These are phyloP conservation scores for Yamagishiella unicocca DNA, from an alignment of 139 green algal genomes.

Conservation along the genomic window DNA sequence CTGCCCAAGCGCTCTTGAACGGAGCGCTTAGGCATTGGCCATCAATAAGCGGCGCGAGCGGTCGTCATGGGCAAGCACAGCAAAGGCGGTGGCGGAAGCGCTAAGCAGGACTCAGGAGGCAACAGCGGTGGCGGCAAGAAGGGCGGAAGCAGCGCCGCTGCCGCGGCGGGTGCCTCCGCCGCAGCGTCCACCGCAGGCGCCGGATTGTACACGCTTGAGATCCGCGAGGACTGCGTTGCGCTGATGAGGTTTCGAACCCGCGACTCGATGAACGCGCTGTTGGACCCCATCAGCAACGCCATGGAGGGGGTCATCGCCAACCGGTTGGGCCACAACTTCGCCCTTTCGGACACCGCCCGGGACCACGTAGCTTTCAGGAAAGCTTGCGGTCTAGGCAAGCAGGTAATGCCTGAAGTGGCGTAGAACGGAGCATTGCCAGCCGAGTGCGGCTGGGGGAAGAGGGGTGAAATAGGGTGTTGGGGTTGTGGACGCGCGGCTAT, in stretches of 20 bases:
- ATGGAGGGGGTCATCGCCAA: conserved; percentile 43
- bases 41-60: no score
- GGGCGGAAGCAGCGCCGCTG: neutral
- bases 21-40: no score
- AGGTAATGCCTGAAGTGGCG: no score
- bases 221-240: conserved; percentile 33
- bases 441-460: no score
- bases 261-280: conserved; percentile 36
- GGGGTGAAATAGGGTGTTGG: no score
- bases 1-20: no score
- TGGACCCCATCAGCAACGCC: conserved; percentile 39
- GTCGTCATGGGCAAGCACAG: conserved; percentile 20
- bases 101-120: neutral
- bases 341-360: neutral
- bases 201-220: conserved; percentile 13
- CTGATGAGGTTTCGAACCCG: conserved; percentile 31
- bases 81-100: neutral
- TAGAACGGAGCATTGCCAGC: no score
- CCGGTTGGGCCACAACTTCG: conserved; percentile 47
- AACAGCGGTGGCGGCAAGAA: neutral
- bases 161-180: no score
- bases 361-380: neutral
- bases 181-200: neutral
- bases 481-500: no score
- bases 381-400: conserved; percentile 2